A percentile compares a stretch with the other conserved stretches of the same genome.
Conservation (phyloP, 148 eudicot species). For the Spergularia bocconei region DNA sequence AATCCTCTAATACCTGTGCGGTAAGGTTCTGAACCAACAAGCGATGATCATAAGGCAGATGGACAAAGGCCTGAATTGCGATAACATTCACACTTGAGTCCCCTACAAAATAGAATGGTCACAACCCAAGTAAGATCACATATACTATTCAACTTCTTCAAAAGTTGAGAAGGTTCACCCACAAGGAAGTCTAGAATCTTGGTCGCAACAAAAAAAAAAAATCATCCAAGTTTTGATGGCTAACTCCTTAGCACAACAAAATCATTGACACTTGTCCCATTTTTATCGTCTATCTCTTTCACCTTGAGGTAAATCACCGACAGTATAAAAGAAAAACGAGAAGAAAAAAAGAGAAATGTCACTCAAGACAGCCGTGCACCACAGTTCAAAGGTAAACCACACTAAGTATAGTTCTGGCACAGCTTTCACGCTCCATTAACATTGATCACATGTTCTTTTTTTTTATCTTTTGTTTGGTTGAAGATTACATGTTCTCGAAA, state of each 20-base stretch:
- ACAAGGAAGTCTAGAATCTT: background rate
- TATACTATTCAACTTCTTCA: background rate
- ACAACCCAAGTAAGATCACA: background rate
- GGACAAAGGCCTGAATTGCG: conserved; percentile 76
- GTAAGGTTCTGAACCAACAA: conserved; percentile 84
- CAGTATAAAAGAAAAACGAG: too few species aligned
- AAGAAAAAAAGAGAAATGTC: background rate
- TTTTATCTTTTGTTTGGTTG: too few species aligned
- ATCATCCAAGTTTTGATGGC: background rate
- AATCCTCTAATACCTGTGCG: conserved; percentile 54
- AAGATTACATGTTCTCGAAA: too few species aligned
- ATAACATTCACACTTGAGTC: conserved; percentile 60
- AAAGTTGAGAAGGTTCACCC: background rate
- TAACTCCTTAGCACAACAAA: background rate
- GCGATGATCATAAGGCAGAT: conserved; percentile 73
- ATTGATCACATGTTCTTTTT: background rate
- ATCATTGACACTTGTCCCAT: background rate
- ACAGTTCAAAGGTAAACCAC: too few species aligned
- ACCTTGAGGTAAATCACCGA: background rate
- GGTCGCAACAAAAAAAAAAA: too few species aligned
- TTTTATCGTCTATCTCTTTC: background rate
- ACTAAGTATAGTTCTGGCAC: too few species aligned
- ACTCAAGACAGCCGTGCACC: background rate
- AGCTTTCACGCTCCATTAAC: background rate
- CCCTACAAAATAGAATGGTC: conserved; percentile 40